Evolutionary conservation across 2,329 filamentous ascomycete genomes (phyloP), one percentile per base, ranked within the genome.

Genomic region (Nothophaeocryptopus gaeumannii): DNA sequence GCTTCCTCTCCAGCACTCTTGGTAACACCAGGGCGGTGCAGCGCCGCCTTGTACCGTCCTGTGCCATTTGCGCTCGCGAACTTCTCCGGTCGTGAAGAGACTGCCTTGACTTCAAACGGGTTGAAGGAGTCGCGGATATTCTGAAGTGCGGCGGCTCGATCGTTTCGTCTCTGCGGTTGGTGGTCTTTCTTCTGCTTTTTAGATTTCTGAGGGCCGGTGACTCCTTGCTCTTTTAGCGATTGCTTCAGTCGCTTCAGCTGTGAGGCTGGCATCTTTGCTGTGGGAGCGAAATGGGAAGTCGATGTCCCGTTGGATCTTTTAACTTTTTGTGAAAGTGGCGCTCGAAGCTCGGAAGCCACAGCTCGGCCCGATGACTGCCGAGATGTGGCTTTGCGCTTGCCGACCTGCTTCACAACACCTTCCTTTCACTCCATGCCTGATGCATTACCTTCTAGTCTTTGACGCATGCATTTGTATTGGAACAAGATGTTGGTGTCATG

Each of bases 51-150:
- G 54, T 67, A 66, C 56, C 79, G 82, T 20, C 77, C 74, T 26
- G 75, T 75, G 42, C 74, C 74, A 34, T 51, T 55, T 8, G 55
- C 47, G 26, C 50, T 47, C 2, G 54, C 57, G 58, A 95, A 95
- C 64, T 97, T 97, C 49, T 84, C 84, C 0, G 85, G 87, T 52
- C 86, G 80, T 1, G 84, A 78, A 15, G 49, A 54, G 10, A 54
- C 52, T 35, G 86, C 83, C 51, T 87, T 83, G 68, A 96, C 82
- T 67, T 99, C 93, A 71, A 99, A 99, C 0, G 93, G 93, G 69
- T 99, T 99, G 80, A 97, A 97, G 60, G 91, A 86, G 65, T 97
- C 91, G 66, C 93, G 86, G 67, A 99, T 96, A 50, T 82, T 83
- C 61, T 88, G 84, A 55, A 99, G 78, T 12, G 90, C 88, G 48